Base-by-base conservation (phyloP, 441 rosid species). In the Melastoma candidum region DNA sequence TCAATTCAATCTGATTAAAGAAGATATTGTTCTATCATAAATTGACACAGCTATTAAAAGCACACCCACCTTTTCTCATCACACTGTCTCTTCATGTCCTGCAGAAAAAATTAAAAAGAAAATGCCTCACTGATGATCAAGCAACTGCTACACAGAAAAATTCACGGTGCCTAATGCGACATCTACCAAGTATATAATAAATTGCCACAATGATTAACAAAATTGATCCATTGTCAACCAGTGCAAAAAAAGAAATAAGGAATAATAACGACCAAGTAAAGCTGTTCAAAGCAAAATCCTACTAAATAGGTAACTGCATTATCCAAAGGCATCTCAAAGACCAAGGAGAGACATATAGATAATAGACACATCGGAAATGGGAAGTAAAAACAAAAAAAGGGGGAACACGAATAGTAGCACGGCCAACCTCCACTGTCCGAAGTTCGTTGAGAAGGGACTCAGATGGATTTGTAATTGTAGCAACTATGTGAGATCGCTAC, bases 61-160 rank as follows among this genome's bases (percentile, higher is more conserved):
- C 13, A 49, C 51, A 64, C 63, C 32, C 53, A 90, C 99, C 96
- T 87, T 77, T 94, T 94, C 67, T 82, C 97, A 55, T 94, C 95
- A 26, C 99, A 94, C 56, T 90, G 99, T 59, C 81, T 82, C 79
- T 90, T 94, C 99, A 94, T 94, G 68, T 94, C 97, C 99, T 94
- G 87, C 71, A 72, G 25, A 61, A 61, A 12, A 49, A 48, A 17
- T 17, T 17, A 17, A 17, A 17, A 17, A 17, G 22, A 17, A 69
- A 56, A 43, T 29, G 7, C 36, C 7, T 29, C 7, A 29, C 36
- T 29, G 36, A 6, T 6, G 7, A 29, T 29, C 36, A 29, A 17
- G 22, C 22, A 17, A 17, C 22, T 29, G 36, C 36, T 6, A 29
- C 36, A 29, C 36, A 3, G 36, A 29, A 29, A 29, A 29, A 29